Conservation (phyloP, 129 eudicot genomes). For the Flaveria brownii region DNA sequence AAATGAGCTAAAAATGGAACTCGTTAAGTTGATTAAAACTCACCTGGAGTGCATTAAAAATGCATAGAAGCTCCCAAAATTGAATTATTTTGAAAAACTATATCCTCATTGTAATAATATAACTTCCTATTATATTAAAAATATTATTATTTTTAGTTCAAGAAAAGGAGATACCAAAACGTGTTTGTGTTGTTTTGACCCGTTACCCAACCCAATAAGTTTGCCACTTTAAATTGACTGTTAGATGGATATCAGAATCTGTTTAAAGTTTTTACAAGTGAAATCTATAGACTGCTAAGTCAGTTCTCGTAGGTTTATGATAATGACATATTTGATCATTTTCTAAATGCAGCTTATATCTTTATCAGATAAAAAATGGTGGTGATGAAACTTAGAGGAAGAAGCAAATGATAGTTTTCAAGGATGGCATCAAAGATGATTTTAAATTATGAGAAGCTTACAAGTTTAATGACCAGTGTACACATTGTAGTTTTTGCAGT, state of each 20-base stretch:
- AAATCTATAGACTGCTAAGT: neutral
- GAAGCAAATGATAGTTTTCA: constrained; percentile 25
- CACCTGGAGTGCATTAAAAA: neutral
- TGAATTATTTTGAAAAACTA: neutral
- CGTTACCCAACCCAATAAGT: neutral
- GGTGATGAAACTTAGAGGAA: constrained; percentile 35
- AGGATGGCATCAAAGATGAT: constrained; percentile 20
- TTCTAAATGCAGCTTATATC: constrained; percentile 53
- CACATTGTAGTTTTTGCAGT: constrained; percentile 37
- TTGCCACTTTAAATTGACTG: neutral
- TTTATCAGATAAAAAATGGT: constrained; percentile 51
- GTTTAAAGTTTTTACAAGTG: neutral
- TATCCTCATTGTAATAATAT: neutral
- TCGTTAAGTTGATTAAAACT: neutral
- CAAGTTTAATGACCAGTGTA: constrained; percentile 27
- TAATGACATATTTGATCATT: constrained; percentile 14
- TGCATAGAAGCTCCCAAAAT: neutral
- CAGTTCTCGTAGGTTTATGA: constrained; percentile 1
- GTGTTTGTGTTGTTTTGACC: neutral
- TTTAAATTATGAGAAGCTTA: constrained; percentile 14
- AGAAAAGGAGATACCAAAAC: neutral
- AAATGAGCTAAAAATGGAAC: neutral
- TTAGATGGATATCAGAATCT: constrained; percentile 19
- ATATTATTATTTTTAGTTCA: neutral
- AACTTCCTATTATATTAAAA: neutral